A percentile compares a stretch with the other conserved stretches of the same genome.
These are phyloP conservation scores for Hortaea sp. DNA, from an alignment of 2,329 filamentous ascomycete genomes.

Conservation along the genomic window DNA sequence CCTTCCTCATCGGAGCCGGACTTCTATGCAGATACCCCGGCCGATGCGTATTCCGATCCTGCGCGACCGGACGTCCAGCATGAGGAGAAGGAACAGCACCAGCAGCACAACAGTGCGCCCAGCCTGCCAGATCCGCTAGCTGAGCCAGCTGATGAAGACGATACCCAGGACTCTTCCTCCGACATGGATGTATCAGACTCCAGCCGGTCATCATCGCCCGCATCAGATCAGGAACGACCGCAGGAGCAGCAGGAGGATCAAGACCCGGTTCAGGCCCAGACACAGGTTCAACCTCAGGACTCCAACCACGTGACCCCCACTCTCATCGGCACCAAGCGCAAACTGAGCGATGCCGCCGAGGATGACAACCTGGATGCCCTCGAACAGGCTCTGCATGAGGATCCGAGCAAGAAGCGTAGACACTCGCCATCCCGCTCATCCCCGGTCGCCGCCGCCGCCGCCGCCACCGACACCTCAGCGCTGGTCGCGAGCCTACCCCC, in stretches of 20 bases:
- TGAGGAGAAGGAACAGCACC: neutral
- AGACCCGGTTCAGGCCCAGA: too few relatives aligned
- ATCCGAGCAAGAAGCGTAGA: neutral
- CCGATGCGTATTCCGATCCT: too few relatives aligned
- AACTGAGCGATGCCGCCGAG: conserved; percentile 12
- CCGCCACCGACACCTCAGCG: neutral
- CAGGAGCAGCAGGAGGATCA: too few relatives aligned
- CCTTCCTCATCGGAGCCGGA: conserved; percentile 1
- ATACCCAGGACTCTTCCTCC: conserved; percentile 10
- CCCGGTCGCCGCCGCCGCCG: neutral
- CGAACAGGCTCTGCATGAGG: conserved; percentile 2
- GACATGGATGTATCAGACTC: conserved; percentile 22
- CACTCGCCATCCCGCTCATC: neutral
- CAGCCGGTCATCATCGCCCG: conserved; percentile 12
- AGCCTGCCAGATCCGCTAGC: neutral
- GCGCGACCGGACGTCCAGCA: too few relatives aligned
- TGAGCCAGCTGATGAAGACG: conserved; percentile 6
- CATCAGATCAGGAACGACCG: neutral
- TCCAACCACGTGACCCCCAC: conserved; percentile 1
- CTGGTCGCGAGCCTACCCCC: conserved; percentile 7
- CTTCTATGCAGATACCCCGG: neutral
- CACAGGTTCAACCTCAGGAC: neutral
- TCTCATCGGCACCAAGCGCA: conserved; percentile 19
- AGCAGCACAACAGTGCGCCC: neutral
- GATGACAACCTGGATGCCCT: conserved; percentile 3